Evolutionary conservation across 2,329 filamentous ascomycete genomes (phyloP).

Genomic region (Fonsecaea pedrosoi): DNA sequence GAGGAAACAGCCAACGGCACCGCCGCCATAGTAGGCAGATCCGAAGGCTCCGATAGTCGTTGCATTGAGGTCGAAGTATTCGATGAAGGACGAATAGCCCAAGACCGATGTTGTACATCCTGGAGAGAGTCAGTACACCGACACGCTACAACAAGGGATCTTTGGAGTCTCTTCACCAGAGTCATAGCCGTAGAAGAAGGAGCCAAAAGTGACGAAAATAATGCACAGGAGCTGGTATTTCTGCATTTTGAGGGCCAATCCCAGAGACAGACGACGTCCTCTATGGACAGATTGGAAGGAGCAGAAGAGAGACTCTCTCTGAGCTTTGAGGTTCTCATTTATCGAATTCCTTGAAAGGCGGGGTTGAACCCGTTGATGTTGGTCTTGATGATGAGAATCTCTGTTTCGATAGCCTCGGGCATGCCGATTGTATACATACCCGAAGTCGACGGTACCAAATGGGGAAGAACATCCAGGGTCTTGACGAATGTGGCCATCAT

Average conservation of each 20-base stretch:
- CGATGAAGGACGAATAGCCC: slow-evolving; percentile 9
- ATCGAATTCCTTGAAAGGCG: not conserved
- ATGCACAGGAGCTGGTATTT: slow-evolving; percentile 16
- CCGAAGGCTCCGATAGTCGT: slow-evolving; percentile 18
- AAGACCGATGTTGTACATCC: slow-evolving; percentile 16
- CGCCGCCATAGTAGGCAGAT: slow-evolving; percentile 17
- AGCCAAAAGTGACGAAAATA: slow-evolving; percentile 14
- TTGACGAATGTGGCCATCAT: not conserved
- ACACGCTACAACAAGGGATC: not conserved
- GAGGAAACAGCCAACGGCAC: slow-evolving; percentile 2
- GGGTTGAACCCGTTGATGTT: not conserved
- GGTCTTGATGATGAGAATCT: not conserved
- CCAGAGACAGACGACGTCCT: not conserved
- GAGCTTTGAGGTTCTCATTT: not conserved
- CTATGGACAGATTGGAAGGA: not conserved
- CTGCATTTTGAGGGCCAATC: not conserved
- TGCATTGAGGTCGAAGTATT: slow-evolving; percentile 11
- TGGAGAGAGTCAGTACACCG: not conserved
- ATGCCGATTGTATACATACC: not conserved
- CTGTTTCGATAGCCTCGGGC: not conserved
- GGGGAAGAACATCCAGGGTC: not conserved
- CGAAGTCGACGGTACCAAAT: not conserved
- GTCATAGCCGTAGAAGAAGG: slow-evolving; percentile 22
- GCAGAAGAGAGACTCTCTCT: not conserved
- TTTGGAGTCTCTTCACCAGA: not conserved